Evolutionary conservation across 2,329 filamentous ascomycete species (phyloP).

Genomic region (Trichothecium roseum): DNA sequence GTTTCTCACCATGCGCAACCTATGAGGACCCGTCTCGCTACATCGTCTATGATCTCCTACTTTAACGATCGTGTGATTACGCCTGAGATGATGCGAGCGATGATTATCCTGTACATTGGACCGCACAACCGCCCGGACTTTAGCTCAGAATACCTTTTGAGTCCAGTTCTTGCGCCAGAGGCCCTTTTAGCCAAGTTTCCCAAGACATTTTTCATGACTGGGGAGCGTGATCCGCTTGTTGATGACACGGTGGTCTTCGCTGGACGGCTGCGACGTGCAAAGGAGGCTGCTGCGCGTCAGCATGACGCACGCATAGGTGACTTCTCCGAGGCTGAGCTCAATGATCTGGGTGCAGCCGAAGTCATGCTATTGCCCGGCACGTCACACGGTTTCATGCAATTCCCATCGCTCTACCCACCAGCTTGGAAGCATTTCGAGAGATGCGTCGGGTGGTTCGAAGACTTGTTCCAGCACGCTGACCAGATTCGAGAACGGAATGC

Average conservation of each 20-base stretch:
- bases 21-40: constrained; percentile 78
- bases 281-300: constrained; percentile 33
- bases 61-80: constrained; percentile 92
- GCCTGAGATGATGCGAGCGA: constrained; percentile 96
- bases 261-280: constrained; percentile 74
- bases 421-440: constrained; percentile 81
- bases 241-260: constrained; percentile 97
- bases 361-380: constrained; percentile 81
- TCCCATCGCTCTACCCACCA: constrained; percentile 77
- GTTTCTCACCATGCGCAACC: constrained; percentile 44
- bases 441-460: constrained; percentile 71
- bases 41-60: constrained; percentile 95
- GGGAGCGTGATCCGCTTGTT: constrained; percentile 82
- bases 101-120: constrained; percentile 97
- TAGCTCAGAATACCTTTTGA: constrained; percentile 79
- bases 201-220: constrained; percentile 88
- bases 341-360: constrained; percentile 43
- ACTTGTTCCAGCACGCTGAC: constrained; percentile 54
- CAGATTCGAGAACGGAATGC: constrained; percentile 8
- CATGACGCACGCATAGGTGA: constrained; percentile 4
- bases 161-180: constrained; percentile 82
- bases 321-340: constrained; percentile 20
- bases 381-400: constrained; percentile 89
- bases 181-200: constrained; percentile 76
- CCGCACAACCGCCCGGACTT: constrained; percentile 92